Evolutionary conservation across 2,329 filamentous ascomycete genomes (phyloP).

Genomic region (Leptographium procerum): DNA sequence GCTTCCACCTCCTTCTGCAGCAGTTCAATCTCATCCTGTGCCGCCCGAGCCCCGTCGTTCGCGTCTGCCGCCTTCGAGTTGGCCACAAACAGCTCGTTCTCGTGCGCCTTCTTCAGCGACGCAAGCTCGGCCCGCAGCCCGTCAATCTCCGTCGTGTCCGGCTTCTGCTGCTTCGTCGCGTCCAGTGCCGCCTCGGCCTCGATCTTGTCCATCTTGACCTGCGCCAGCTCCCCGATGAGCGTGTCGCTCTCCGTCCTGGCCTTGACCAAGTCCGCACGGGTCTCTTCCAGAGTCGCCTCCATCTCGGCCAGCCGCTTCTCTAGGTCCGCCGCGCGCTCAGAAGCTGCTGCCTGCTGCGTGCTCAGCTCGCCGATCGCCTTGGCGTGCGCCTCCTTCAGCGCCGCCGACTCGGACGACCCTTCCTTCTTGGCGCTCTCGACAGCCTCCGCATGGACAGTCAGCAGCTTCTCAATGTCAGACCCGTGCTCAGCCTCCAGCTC

Average conservation of each 20-base stretch:
- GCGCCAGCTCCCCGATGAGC: constrained; percentile 41
- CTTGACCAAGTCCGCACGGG: constrained; percentile 18
- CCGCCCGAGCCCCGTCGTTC: constrained; percentile 23
- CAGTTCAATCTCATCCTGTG: constrained; percentile 34
- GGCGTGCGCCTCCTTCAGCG: constrained; percentile 20
- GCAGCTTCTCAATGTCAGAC: constrained; percentile 34
- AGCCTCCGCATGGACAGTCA: constrained; percentile 30
- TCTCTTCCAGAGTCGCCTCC: constrained; percentile 24
- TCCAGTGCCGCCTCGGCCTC: constrained; percentile 50
- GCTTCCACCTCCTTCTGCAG: constrained; percentile 42
- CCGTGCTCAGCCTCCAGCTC: constrained; percentile 28
- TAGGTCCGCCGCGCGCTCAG: constrained; percentile 30
- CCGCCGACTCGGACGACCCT: constrained; percentile 27
- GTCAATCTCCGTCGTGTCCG: constrained; percentile 44
- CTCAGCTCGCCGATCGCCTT: constrained; percentile 30
- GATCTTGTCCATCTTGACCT: constrained; percentile 49
- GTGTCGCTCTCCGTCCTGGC: constrained; percentile 36
- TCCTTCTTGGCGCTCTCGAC: constrained; percentile 33
- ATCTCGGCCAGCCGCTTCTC: constrained; percentile 24
- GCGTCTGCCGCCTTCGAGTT: constrained; percentile 25
- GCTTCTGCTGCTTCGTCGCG: constrained; percentile 41
- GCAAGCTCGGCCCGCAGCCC: constrained; percentile 39
- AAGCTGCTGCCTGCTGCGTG: constrained; percentile 20
- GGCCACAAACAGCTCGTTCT: constrained; percentile 21
- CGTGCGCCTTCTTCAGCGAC: constrained; percentile 29